phyloP scores from a whole-genome alignment of 352 stramenopile species.

The Globisporangium paddicum region DNA sequence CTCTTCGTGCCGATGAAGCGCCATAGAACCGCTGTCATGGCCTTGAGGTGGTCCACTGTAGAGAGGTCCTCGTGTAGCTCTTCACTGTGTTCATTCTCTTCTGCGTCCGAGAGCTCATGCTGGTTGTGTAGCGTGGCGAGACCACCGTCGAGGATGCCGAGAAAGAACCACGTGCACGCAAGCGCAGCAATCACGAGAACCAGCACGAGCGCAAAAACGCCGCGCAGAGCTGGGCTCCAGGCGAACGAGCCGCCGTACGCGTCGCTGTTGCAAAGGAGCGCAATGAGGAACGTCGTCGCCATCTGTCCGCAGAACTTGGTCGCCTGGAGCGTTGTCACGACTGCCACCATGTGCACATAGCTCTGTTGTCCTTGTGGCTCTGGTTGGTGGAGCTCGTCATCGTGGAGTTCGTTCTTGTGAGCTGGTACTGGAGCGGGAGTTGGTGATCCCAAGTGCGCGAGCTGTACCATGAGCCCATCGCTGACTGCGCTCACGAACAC shows the following conservation, averaged over 20 bases:
- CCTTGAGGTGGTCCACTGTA: neutral
- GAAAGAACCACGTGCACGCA: conserved; percentile 27
- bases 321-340: conserved; percentile 35
- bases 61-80: neutral
- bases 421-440: conserved; percentile 2
- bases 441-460: conserved; percentile 19
- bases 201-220: conserved; percentile 36
- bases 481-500: conserved; percentile 40
- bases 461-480: conserved; percentile 43
- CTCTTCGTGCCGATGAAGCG: conserved; percentile 31
- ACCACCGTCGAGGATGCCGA: conserved; percentile 24
- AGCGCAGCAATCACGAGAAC: conserved; percentile 19
- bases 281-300: conserved; percentile 33
- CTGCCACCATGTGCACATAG: neutral
- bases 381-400: neutral
- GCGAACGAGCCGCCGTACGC: conserved; percentile 47
- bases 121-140: neutral
- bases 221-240: conserved; percentile 40
- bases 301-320: conserved; percentile 35
- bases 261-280: conserved; percentile 50
- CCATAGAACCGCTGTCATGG: conserved; percentile 22
- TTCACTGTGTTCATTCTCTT: neutral
- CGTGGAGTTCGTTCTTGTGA: neutral
- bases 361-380: neutral
- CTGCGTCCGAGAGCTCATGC: neutral